phyloP scores from a whole-genome alignment of 1,284 basidiomycete species.

The Ustilago loliicola region DNA sequence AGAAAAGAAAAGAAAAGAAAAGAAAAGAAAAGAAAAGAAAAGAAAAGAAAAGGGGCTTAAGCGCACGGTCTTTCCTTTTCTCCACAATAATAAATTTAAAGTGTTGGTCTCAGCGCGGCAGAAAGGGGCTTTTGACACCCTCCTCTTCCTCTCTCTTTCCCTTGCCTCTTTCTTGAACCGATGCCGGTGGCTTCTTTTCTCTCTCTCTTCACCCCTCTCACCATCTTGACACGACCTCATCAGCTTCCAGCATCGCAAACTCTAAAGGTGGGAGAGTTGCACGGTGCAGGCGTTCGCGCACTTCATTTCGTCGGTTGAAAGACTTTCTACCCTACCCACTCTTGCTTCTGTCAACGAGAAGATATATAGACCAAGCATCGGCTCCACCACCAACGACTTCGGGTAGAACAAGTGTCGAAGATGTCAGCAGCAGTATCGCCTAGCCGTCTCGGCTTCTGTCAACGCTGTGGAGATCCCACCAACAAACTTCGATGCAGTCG shows the following conservation, averaged over 20 bases:
- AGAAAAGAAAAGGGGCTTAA: slow-evolving; percentile 6
- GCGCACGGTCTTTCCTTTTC: neutral
- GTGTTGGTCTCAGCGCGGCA: slow-evolving; percentile 6
- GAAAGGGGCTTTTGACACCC: slow-evolving; percentile 10
- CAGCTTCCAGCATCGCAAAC: neutral
- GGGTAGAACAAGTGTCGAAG: neutral
- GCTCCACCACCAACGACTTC: neutral
- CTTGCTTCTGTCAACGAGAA: neutral
- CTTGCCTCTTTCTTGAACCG: neutral
- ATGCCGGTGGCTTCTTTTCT: no score
- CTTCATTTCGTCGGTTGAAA: slow-evolving; percentile 18
- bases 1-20: no score
- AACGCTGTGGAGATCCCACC: slow-evolving; percentile 47
- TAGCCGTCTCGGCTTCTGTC: slow-evolving; percentile 37
- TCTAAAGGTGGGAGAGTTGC: neutral
- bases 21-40: no score
- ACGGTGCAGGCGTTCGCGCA: neutral
- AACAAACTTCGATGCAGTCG: slow-evolving; percentile 34
- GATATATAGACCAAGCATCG: neutral
- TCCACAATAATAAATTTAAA: neutral
- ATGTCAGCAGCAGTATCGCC: slow-evolving; percentile 11
- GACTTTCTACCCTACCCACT: slow-evolving; percentile 10
- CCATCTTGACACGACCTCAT: neutral
- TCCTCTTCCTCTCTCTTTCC: neutral
- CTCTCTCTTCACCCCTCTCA: neutral